Evolutionary conservation across 192 early-diverging fungal species (phyloP).

Genomic region (Gonapodya sp.): DNA sequence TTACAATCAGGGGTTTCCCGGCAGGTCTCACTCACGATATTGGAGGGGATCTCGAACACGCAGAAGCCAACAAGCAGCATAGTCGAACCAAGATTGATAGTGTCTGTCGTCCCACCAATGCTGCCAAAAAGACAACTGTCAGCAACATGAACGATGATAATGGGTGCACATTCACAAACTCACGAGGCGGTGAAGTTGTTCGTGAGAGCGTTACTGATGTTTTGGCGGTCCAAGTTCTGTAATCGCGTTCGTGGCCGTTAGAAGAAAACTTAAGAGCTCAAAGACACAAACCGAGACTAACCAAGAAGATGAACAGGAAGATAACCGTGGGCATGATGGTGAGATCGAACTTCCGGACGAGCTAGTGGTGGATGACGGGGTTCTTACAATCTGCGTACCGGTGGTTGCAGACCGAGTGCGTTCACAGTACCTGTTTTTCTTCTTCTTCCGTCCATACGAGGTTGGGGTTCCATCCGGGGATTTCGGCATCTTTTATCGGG

Average conservation of each 20-base stretch:
- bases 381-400: background rate
- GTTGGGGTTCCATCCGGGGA: slow-evolving; percentile 4
- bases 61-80: slow-evolving; percentile 35
- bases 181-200: slow-evolving; percentile 33
- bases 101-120: slow-evolving; percentile 18
- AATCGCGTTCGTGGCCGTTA: background rate
- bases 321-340: background rate
- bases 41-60: slow-evolving; percentile 36
- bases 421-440: background rate
- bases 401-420: background rate
- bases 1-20: background rate
- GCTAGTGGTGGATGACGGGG: background rate
- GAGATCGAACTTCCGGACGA: background rate
- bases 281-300: slow-evolving; percentile 18
- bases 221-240: slow-evolving; percentile 16
- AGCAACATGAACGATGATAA: no score
- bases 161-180: slow-evolving; percentile 32
- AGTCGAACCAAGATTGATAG: slow-evolving; percentile 30
- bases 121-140: no score
- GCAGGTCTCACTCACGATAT: slow-evolving; percentile 14
- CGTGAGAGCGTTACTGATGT: slow-evolving; percentile 34
- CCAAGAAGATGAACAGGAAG: slow-evolving; percentile 9
- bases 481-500: background rate
- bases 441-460: slow-evolving; percentile 4
- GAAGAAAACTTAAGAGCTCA: background rate